Base-by-base conservation (phyloP, 345 rosid species). In the Eucalyptus sideroxylon region DNA sequence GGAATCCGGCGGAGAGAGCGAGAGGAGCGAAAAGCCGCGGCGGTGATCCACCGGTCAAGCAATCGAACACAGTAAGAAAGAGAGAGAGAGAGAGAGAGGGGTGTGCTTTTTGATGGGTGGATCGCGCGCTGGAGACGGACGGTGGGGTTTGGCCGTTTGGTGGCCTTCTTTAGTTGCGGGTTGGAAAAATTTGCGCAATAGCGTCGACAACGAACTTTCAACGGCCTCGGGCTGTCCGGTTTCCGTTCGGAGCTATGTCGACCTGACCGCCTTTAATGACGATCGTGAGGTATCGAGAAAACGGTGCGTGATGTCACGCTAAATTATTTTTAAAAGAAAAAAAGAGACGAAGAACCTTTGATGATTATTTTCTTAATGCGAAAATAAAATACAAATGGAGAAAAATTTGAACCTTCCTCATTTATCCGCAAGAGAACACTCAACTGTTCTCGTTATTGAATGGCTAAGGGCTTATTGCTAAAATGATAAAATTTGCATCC, bases 121-220 rank as follows among this genome's bases (percentile, higher is more conserved):
- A 77, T 40, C 47, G 47, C 16, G 85, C 47, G 85, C 17, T 34
- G 67, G 17, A 53, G 26, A n/a, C 21, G n/a, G 34, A 6, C 62
- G 30, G 12, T 77, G 67, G 67, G 86, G 92, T 77, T 90, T 90
- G 92, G 92, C 93, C 91, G 92, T 92, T 90, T 88, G 93, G 92
- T 91, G 87, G 89, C 87, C 80, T 16, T 53, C 87, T 24, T 51
- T n/a, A 9, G 14, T 11, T 11, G 37, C 88, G 88, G 83, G 83
- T 40, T 77, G 16, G 23, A 21, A 77, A 77, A 23, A 1, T 23
- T 30, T 6, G 42, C 4, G 59, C 34, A 60, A 26, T 86, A 27
- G 89, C 47, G 8, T 77, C 50, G 24, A 19, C 89, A 92, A 89
- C 93, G 27, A 92, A 87, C 93, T 87, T 91, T 91, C 94, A 91